Conservation (phyloP, 768 basidiomycete species). For the Macrocybe gigantea region DNA sequence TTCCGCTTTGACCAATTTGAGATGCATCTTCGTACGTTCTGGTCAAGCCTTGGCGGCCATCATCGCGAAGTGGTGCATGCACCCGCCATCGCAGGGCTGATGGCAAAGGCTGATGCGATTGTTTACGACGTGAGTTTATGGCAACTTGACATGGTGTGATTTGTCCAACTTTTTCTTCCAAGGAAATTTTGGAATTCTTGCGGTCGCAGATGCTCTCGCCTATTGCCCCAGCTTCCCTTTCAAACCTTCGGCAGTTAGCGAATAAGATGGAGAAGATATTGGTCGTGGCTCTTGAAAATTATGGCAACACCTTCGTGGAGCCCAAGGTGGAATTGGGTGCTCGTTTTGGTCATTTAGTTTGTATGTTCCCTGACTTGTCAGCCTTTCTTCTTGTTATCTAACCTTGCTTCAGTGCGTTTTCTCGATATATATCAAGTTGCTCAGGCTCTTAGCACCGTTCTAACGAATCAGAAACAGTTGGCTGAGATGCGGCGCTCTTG, state of each 20-base stretch:
- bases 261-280: constrained; percentile 91
- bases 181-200: constrained; percentile 87
- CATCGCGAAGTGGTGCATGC: constrained; percentile 89
- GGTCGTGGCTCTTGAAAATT: constrained; percentile 72
- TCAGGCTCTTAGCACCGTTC: constrained; percentile 81
- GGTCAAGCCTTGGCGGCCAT: constrained; percentile 65
- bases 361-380: constrained; percentile 39
- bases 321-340: constrained; percentile 89
- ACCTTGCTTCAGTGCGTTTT: constrained; percentile 62
- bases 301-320: constrained; percentile 86
- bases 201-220: constrained; percentile 81
- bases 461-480: constrained; percentile 82
- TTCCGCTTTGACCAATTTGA: constrained; percentile 90
- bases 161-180: constrained; percentile 10
- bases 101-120: constrained; percentile 87
- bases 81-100: constrained; percentile 80
- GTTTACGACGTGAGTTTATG: constrained; percentile 76
- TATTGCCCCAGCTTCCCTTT: constrained; percentile 60
- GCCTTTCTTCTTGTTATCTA: constrained; percentile 3
- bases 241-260: constrained; percentile 73
- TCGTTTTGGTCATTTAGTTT: constrained; percentile 84
- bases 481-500: constrained; percentile 84
- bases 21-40: constrained; percentile 80
- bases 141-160: background rate
- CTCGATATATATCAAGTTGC: constrained; percentile 91